These are phyloP conservation scores for Suillus clintonianus DNA, from an alignment of 768 basidiomycete species.

Conservation along the genomic window DNA sequence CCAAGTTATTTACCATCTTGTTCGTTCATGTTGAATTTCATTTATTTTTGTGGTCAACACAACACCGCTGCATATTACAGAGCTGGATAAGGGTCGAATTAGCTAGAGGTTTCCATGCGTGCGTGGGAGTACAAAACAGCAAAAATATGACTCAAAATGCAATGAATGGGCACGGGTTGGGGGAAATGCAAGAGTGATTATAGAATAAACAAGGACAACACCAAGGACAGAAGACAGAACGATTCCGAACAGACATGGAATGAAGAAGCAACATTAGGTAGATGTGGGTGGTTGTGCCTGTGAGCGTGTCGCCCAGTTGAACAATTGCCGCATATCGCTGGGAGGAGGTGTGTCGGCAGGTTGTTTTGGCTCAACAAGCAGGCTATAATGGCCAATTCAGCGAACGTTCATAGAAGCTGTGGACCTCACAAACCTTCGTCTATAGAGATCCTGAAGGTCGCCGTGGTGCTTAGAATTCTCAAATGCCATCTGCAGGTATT, in stretches of 20 bases:
- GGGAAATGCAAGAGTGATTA: constrained; percentile 22
- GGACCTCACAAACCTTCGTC: constrained; percentile 62
- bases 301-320: constrained; percentile 75
- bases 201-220: constrained; percentile 20
- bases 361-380: constrained; percentile 83
- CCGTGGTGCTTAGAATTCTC: constrained; percentile 75
- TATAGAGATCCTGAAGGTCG: constrained; percentile 84
- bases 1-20: background rate
- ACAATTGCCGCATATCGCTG: constrained; percentile 76
- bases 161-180: constrained; percentile 15
- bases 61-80: constrained; percentile 10
- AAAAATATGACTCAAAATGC: constrained; percentile 17
- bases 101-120: constrained; percentile 19
- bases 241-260: constrained; percentile 15
- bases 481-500: constrained; percentile 72
- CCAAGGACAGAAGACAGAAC: constrained; percentile 19
- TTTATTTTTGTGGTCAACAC: constrained; percentile 7
- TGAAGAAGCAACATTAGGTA: constrained; percentile 23
- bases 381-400: constrained; percentile 40
- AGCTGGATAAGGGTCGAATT: constrained; percentile 16
- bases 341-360: constrained; percentile 66
- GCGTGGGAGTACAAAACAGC: constrained; percentile 26
- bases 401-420: background rate
- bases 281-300: constrained; percentile 40
- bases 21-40: background rate